A percentile compares a stretch with the other conserved stretches of the same genome.
Evolutionary conservation across 169 alveolate genomes (phyloP).

Genomic region (Babesia gibsoni): DNA sequence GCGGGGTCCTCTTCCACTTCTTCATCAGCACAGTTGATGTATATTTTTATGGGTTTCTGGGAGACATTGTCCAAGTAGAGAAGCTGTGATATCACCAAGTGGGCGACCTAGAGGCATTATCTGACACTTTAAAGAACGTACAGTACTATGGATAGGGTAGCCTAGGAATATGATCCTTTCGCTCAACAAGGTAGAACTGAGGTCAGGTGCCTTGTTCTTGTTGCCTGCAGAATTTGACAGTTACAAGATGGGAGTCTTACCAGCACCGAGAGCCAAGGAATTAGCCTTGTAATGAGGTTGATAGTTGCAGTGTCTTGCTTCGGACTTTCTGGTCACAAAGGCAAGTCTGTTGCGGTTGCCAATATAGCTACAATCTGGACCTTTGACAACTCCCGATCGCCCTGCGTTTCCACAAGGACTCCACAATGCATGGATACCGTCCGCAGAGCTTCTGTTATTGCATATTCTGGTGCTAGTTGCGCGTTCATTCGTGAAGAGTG

Average conservation of each 20-base stretch:
- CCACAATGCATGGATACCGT: too few species aligned
- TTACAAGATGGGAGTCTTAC: too few species aligned
- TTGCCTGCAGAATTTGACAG: neutral
- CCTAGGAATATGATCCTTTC: slow-evolving; percentile 70
- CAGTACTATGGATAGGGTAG: slow-evolving; percentile 66
- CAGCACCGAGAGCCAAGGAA: too few species aligned
- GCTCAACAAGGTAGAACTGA: slow-evolving; percentile 64
- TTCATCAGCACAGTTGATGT: slow-evolving; percentile 62
- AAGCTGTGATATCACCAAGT: slow-evolving; percentile 64
- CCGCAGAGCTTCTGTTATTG: too few species aligned
- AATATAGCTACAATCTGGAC: too few species aligned
- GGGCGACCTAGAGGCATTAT: slow-evolving; percentile 45
- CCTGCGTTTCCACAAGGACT: too few species aligned
- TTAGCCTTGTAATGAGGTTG: too few species aligned
- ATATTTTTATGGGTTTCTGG: slow-evolving; percentile 70
- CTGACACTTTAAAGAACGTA: neutral
- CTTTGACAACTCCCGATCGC: too few species aligned
- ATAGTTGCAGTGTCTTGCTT: too few species aligned
- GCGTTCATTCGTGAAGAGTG: neutral
- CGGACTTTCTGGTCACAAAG: too few species aligned
- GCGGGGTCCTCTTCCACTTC: slow-evolving; percentile 53
- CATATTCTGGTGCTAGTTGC: neutral
- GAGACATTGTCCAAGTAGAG: slow-evolving; percentile 71
- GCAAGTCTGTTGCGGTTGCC: neutral
- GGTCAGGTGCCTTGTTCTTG: slow-evolving; percentile 42